A percentile compares a stretch with the other conserved stretches of the same genome.
Conservation (phyloP, 176 grass and related monocot species). For the Eleusine indica region DNA sequence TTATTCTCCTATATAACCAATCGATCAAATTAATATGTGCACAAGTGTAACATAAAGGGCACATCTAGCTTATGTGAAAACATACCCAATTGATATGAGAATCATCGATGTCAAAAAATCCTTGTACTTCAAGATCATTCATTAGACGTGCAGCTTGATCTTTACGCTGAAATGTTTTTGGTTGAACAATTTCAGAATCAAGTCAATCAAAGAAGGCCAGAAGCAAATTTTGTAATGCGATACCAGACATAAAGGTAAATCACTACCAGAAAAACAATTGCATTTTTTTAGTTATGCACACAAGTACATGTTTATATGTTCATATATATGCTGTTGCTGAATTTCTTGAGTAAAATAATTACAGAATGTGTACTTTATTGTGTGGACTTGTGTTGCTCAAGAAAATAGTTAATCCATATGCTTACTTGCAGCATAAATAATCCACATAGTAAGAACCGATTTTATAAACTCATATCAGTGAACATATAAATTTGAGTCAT, state of each 20-base stretch:
- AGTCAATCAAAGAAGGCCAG: not conserved
- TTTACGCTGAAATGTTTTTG: not conserved
- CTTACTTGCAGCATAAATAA: not conserved
- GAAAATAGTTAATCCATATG: not conserved
- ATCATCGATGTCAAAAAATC: slow-evolving; percentile 27
- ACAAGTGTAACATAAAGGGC: not conserved
- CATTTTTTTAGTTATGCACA: too few species aligned
- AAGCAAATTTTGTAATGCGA: too few species aligned
- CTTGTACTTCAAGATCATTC: not conserved
- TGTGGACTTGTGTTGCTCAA: not conserved
- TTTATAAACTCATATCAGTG: not conserved
- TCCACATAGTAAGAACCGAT: not conserved
- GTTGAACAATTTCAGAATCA: not conserved
- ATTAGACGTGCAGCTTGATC: not conserved
- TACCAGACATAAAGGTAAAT: too few species aligned
- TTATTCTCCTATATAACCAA: slow-evolving; percentile 20
- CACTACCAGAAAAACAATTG: too few species aligned
- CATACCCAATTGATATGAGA: not conserved
- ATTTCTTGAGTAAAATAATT: not conserved
- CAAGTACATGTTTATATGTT: too few species aligned
- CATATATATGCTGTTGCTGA: not conserved
- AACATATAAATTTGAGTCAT: too few species aligned
- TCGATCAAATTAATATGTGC: not conserved
- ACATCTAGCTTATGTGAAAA: not conserved
- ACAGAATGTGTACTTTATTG: not conserved